Conservation (phyloP, 805 yeast genomes). For the Candida vartiovaarae region DNA sequence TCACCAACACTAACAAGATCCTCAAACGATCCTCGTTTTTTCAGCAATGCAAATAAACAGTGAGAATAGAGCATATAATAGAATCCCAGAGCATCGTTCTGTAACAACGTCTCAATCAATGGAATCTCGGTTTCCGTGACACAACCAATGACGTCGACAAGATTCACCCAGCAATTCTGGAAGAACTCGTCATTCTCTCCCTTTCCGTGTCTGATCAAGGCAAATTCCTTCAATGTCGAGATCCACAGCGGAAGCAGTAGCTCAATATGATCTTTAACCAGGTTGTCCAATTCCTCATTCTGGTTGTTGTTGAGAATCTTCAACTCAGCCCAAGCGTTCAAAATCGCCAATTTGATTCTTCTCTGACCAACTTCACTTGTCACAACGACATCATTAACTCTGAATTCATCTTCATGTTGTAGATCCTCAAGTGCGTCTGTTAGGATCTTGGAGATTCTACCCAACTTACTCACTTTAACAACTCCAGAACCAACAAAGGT, state of each 20-base stretch:
- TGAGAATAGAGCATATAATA: conserved; percentile 78
- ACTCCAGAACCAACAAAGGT: conserved; percentile 62
- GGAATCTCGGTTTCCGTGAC: conserved; percentile 46
- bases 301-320: conserved; percentile 27
- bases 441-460: conserved; percentile 56
- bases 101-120: conserved; percentile 40
- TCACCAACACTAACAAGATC: conserved; percentile 44
- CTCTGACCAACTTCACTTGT: conserved; percentile 34
- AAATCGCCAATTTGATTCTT: conserved; percentile 49
- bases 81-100: conserved; percentile 54
- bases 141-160: conserved; percentile 68
- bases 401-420: conserved; percentile 27
- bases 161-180: conserved; percentile 64
- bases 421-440: conserved; percentile 58
- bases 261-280: conserved; percentile 50
- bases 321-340: conserved; percentile 70
- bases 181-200: conserved; percentile 36
- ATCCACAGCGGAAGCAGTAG: conserved; percentile 76
- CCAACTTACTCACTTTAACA: conserved; percentile 40
- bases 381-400: conserved; percentile 50
- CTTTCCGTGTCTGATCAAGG: conserved; percentile 43
- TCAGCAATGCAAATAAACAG: conserved; percentile 69
- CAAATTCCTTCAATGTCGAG: conserved; percentile 63
- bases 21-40: conserved; percentile 27
- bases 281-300: conserved; percentile 36